A percentile compares a stretch with the other conserved stretches of the same genome.
These are phyloP conservation scores for Turnera subulata DNA, from an alignment of 345 rosid species.

Conservation along the genomic window DNA sequence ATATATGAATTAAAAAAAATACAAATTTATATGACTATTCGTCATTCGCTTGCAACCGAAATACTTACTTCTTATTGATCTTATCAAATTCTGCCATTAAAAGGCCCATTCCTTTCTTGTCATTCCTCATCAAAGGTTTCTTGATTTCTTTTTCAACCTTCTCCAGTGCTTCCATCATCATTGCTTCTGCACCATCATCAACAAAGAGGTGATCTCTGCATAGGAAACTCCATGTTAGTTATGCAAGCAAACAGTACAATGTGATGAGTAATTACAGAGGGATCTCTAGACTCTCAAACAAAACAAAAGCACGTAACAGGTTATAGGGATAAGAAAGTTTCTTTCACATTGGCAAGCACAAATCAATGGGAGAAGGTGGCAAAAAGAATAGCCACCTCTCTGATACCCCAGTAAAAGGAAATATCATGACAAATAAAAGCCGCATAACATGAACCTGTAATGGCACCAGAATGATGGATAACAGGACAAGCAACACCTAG, in stretches of 20 bases:
- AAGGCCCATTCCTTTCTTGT: constrained; percentile 88
- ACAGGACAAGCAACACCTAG: not conserved
- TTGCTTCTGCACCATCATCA: constrained; percentile 84
- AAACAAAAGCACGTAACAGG: not conserved
- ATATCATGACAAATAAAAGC: not conserved
- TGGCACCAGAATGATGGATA: constrained; percentile 1
- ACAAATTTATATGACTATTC: not conserved
- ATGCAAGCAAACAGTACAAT: not conserved
- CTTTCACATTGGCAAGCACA: not conserved
- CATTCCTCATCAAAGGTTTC: constrained; percentile 90
- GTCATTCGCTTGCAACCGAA: not conserved
- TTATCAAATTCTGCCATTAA: constrained; percentile 84
- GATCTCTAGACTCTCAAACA: not conserved
- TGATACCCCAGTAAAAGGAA: not conserved
- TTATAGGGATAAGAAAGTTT: not conserved
- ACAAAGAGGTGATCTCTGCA: constrained; percentile 81
- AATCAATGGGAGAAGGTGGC: not conserved
- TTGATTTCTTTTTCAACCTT: constrained; percentile 87
- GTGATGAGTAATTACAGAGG: too few species aligned
- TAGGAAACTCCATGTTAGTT: not conserved
- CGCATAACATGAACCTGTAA: not conserved
- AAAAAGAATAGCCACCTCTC: not conserved
- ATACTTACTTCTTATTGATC: constrained; percentile 74
- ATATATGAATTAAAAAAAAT: too few species aligned
- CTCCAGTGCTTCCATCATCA: constrained; percentile 95